Conservation (phyloP, 352 stramenopile species). For the Plasmopara viticola region DNA sequence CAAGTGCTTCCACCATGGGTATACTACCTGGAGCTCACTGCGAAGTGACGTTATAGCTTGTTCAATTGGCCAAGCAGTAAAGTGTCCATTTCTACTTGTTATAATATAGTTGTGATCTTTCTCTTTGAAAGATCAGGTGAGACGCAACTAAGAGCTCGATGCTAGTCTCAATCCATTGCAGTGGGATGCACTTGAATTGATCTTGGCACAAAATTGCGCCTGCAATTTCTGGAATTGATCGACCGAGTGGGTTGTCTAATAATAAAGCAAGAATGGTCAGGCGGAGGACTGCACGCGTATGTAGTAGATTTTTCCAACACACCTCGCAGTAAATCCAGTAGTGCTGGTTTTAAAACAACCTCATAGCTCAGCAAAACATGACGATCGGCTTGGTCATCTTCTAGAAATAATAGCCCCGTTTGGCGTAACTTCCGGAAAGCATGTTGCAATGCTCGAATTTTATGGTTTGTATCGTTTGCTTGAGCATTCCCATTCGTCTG, state of each 20-base stretch:
- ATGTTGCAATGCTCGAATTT: conserved; percentile 29
- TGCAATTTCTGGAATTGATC: conserved; percentile 40
- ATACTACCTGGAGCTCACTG: conserved; percentile 68
- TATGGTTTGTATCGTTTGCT: conserved; percentile 12
- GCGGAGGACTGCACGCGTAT: background rate
- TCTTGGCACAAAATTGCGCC: conserved; percentile 42
- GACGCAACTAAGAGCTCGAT: conserved; percentile 27
- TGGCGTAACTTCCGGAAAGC: conserved; percentile 38
- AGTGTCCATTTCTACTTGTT: conserved; percentile 8
- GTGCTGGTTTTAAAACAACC: conserved; percentile 32
- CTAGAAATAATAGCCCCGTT: conserved; percentile 47
- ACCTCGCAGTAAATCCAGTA: conserved; percentile 39
- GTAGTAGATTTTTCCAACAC: conserved; percentile 2
- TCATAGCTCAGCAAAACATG: conserved; percentile 56
- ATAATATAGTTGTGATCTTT: conserved; percentile 37
- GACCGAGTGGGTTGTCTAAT: conserved; percentile 24
- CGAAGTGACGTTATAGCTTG: background rate
- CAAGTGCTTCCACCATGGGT: conserved; percentile 44
- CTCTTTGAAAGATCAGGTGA: conserved; percentile 23
- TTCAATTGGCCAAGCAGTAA: background rate
- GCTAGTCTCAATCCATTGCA: conserved; percentile 46
- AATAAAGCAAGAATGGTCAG: conserved; percentile 2
- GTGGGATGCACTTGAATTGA: conserved; percentile 39
- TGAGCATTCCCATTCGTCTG: background rate
- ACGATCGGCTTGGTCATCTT: conserved; percentile 42